phyloP scores from a whole-genome alignment of 2,329 filamentous ascomycete species.

The Verticillium nubilum region DNA sequence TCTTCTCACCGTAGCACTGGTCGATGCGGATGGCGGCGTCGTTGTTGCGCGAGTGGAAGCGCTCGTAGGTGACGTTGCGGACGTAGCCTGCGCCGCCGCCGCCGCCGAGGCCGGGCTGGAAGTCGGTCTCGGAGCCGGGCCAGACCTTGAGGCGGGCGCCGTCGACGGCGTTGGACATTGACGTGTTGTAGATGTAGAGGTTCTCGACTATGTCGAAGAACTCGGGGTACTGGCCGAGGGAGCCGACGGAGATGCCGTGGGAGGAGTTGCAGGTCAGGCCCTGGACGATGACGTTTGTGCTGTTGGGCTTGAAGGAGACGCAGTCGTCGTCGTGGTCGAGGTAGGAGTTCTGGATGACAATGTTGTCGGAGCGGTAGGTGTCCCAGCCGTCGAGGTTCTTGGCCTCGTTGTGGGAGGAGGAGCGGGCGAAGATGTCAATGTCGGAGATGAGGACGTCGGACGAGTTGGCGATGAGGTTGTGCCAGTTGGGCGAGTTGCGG shows the following conservation, averaged over 20 bases:
- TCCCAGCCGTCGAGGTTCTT: conserved; percentile 66
- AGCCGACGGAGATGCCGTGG: conserved; percentile 69
- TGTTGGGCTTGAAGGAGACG: conserved; percentile 70
- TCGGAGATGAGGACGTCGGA: conserved; percentile 58
- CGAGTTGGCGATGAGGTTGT: conserved; percentile 60
- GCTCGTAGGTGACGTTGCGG: conserved; percentile 57
- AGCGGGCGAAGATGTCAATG: conserved; percentile 53
- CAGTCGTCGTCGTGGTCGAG: conserved; percentile 65
- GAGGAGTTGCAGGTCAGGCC: conserved; percentile 63
- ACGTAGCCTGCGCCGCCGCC: conserved; percentile 51
- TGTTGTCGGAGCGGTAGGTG: conserved; percentile 55
- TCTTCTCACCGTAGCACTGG: conserved; percentile 48
- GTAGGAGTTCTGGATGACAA: conserved; percentile 62
- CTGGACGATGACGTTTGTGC: conserved; percentile 62
- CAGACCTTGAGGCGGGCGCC: conserved; percentile 69
- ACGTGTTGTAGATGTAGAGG: conserved; percentile 56
- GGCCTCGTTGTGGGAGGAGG: conserved; percentile 44
- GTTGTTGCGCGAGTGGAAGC: conserved; percentile 50
- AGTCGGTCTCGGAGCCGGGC: conserved; percentile 44
- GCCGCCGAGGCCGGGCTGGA: conserved; percentile 55
- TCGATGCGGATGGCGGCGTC: conserved; percentile 57
- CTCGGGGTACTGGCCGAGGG: conserved; percentile 60
- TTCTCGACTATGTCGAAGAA: conserved; percentile 65
- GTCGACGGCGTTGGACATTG: conserved; percentile 54
- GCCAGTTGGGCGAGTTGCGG: conserved; percentile 46